These are phyloP conservation scores for Ceratobasidium sp. DNA, from an alignment of 1,284 basidiomycete genomes.

Conservation along the genomic window DNA sequence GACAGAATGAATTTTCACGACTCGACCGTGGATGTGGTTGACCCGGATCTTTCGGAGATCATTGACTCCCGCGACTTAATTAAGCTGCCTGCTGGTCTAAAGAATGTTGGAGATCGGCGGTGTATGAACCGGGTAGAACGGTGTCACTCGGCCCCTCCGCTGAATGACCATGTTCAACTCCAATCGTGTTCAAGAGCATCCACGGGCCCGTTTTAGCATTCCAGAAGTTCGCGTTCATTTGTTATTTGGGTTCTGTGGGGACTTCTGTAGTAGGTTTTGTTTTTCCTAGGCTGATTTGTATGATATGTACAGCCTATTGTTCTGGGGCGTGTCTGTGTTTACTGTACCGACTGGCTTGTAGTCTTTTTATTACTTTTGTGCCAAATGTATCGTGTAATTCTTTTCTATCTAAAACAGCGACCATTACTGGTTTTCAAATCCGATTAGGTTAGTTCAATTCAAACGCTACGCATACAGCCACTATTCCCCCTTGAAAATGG, in stretches of 20 bases:
- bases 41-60: neutral
- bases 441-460: neutral
- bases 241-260: neutral
- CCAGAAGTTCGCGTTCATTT: neutral
- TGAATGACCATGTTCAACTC: neutral
- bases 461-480: slow-evolving; percentile 30
- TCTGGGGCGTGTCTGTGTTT: neutral
- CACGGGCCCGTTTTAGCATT: neutral
- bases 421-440: neutral
- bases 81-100: neutral
- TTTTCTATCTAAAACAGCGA: neutral
- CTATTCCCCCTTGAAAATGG: slow-evolving; percentile 85
- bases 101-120: neutral
- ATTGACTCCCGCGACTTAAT: neutral
- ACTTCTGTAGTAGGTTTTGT: neutral
- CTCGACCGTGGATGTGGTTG: neutral
- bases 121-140: neutral
- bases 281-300: neutral
- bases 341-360: neutral
- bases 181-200: neutral
- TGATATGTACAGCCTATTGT: neutral
- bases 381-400: slow-evolving; percentile 4
- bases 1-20: neutral
- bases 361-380: neutral
- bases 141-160: slow-evolving; percentile 1